These are phyloP conservation scores for Dichotomocladium elegans DNA, from an alignment of 371 early-diverging fungal genomes.

Conservation along the genomic window DNA sequence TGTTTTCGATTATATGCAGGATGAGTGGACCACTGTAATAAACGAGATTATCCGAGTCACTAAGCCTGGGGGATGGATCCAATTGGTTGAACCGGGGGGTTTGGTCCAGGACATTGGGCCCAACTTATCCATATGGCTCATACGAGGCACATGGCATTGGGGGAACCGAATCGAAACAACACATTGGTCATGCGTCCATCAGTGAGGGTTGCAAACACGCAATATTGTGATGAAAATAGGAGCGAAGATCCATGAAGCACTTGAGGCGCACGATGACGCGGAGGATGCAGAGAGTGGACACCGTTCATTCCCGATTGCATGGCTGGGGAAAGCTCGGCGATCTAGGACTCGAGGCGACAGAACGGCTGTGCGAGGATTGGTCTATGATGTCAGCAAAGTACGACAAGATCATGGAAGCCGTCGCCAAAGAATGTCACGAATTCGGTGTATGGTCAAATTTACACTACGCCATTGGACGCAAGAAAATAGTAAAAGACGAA, in stretches of 20 bases:
- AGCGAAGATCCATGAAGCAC: slow-evolving; percentile 15
- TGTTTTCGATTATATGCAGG: slow-evolving; percentile 8
- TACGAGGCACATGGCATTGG: slow-evolving; percentile 25
- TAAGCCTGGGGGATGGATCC: slow-evolving; percentile 27
- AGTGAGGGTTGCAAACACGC: slow-evolving; percentile 38
- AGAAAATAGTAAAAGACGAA: not conserved
- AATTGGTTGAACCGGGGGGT: slow-evolving; percentile 24
- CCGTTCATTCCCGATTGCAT: slow-evolving; percentile 40
- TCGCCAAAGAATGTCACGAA: slow-evolving; percentile 31
- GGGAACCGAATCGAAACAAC: not conserved
- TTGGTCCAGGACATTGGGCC: slow-evolving; percentile 37
- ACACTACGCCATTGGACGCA: slow-evolving; percentile 18
- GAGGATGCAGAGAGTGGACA: slow-evolving; percentile 20
- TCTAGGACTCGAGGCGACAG: slow-evolving; percentile 27
- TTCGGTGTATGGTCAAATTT: slow-evolving; percentile 42
- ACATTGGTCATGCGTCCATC: not conserved
- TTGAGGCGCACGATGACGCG: slow-evolving; percentile 10
- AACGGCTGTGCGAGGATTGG: slow-evolving; percentile 44
- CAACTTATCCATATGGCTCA: slow-evolving; percentile 43
- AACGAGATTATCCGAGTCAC: slow-evolving; percentile 19
- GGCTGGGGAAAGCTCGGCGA: slow-evolving; percentile 42
- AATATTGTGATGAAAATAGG: slow-evolving; percentile 27
- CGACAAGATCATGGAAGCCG: slow-evolving; percentile 24
- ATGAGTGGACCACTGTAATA: slow-evolving; percentile 13
- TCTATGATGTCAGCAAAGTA: slow-evolving; percentile 34